A percentile compares a stretch with the other conserved stretches of the same genome.
Evolutionary conservation across 1,284 basidiomycete genomes (phyloP).

Genomic region (Moesziomyces parantarcticus): DNA sequence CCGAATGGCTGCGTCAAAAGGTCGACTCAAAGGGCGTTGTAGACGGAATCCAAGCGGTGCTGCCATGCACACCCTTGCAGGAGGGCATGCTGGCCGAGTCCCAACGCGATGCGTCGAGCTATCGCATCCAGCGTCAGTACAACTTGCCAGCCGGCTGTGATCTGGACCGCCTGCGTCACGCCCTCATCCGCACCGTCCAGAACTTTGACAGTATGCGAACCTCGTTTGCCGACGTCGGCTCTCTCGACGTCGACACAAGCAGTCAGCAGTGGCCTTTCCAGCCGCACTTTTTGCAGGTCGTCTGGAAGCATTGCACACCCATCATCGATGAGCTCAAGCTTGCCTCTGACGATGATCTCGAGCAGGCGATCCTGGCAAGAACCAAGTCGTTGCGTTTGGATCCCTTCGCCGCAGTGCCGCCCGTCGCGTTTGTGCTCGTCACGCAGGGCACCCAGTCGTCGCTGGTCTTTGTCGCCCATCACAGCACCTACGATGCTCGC

Average conservation of each 20-base stretch:
- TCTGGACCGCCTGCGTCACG: conserved; percentile 26
- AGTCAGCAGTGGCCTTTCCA: conserved; percentile 35
- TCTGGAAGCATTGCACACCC: conserved; percentile 27
- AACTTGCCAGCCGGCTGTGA: conserved; percentile 48
- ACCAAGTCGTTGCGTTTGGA: conserved; percentile 13
- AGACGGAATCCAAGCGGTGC: conserved; percentile 21
- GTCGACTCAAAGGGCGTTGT: background rate
- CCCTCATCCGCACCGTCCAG: conserved; percentile 26
- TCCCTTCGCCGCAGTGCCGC: conserved; percentile 24
- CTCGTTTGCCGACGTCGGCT: conserved; percentile 49
- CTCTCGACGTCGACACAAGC: conserved; percentile 11
- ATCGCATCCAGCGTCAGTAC: conserved; percentile 60
- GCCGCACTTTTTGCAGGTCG: conserved; percentile 44
- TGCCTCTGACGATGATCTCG: conserved; percentile 9
- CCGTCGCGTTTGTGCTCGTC: conserved; percentile 38
- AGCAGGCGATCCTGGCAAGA: conserved; percentile 9
- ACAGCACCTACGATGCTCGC: conserved; percentile 59
- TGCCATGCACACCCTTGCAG: conserved; percentile 59
- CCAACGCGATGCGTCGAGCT: conserved; percentile 43
- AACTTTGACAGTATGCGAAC: conserved; percentile 55
- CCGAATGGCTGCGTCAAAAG: conserved; percentile 14
- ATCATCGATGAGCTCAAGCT: conserved; percentile 16
- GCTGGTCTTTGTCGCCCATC: conserved; percentile 50
- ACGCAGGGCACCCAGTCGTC: conserved; percentile 18
- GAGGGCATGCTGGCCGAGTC: conserved; percentile 65